Evolutionary conservation across 2,329 filamentous ascomycete genomes (phyloP), one percentile per base, ranked within the genome.

Genomic region (Lomentospora prolificans): DNA sequence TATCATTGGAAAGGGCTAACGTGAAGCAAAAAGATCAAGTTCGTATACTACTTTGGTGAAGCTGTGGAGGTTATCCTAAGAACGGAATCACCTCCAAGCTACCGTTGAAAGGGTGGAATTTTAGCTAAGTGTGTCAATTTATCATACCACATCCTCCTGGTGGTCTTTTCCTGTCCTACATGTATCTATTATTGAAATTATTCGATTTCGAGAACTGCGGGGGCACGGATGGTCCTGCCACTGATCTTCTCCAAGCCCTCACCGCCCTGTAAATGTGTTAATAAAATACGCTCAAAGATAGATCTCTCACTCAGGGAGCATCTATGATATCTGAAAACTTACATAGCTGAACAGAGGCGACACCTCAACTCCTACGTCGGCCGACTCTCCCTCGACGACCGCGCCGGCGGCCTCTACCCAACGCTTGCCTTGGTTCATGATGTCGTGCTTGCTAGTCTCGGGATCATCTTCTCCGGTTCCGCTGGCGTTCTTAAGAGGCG

Each of bases 301-400:
- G n/a, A n/a, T n/a, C n/a, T n/a, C n/a, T n/a, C n/a, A n/a, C n/a
- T n/a, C n/a, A n/a, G n/a, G n/a, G n/a, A n/a, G n/a, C 27, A 31
- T 2, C 22, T 10, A 19, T n/a, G 41, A 48, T 5, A 3, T 1
- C 14, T 48, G 12, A 10, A 50, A 55, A 87, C 89, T 83, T 82
- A 95, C 90, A 68, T 99, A 99, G 81, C 90, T 96, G 68, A 95
- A 87, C 64, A 96, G 75, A 36, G 94, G 94, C 55, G 90, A 95
- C 17, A 99, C 84, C 70, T 99, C 94, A 33, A 99, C 79, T 36
- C 94, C 92, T 33, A 75, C 75, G 12, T 79, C 77, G 3, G 72
- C 69, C 5, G 75, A 73, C 54, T 87, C 82, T 59, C 82, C 85
- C 39, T 84, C 79, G 41, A 96, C 84, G 7, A 79, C 79, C 25